phyloP scores from a whole-genome alignment of 495 filamentous ascomycete species.

The Astrocystis sublimbata region DNA sequence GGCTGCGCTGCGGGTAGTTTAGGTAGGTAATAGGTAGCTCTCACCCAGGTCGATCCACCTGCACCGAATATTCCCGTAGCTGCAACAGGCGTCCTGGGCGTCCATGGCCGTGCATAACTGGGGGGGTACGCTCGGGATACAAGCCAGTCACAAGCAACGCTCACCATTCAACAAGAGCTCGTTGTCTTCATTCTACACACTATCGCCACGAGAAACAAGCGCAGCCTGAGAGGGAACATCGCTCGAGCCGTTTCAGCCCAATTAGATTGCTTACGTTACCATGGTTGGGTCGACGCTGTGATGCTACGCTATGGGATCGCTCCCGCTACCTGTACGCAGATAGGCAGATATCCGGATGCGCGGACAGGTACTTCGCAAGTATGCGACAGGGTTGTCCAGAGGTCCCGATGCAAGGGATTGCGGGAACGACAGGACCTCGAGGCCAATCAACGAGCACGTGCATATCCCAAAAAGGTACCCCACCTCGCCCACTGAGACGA shows the following conservation, averaged over 20 bases:
- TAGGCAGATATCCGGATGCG: no score
- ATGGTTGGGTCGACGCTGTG: not conserved
- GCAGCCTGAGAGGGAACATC: not conserved
- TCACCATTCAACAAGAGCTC: not conserved
- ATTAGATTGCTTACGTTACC: not conserved
- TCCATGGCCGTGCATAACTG: not conserved
- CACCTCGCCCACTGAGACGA: not conserved
- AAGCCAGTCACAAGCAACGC: not conserved
- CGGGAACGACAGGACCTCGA: not conserved
- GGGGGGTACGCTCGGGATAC: not conserved
- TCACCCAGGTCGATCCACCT: not conserved
- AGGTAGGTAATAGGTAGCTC: no score
- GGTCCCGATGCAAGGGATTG: not conserved
- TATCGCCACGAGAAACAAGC: not conserved
- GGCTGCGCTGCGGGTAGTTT: not conserved
- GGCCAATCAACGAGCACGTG: not conserved
- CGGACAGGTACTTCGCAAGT: not conserved
- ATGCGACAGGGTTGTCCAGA: not conserved
- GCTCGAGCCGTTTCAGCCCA: not conserved
- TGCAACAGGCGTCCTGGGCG: not conserved
- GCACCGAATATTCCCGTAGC: slow-evolving; percentile 16
- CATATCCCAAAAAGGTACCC: not conserved
- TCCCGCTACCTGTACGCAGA: no score
- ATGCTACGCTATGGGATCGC: slow-evolving; percentile 2
- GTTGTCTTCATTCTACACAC: not conserved